Base-by-base conservation (phyloP, 148 eudicot genomes). In the Drosera capensis region DNA sequence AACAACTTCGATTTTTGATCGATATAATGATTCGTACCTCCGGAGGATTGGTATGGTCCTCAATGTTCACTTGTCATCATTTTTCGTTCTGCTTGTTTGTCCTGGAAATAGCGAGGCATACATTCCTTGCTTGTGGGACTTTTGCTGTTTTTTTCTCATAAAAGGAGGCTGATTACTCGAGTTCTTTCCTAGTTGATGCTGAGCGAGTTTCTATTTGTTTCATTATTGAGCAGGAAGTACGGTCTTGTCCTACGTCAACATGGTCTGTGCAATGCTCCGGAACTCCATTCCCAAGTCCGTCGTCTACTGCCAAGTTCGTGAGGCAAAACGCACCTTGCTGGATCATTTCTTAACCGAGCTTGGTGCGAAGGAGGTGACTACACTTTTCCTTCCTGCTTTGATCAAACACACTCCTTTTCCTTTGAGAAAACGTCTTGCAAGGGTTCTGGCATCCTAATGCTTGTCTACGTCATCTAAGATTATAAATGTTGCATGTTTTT, bases 301-400 rank as follows among this genome's bases (percentile, higher is more conserved):
- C 9, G 99, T 90, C 23, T 84, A 90, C 56, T 84, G 99, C 54
- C 99, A 90, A 78, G 99, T 90, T 31, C 95, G 99, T 37, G 99
- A 90, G 68, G 93, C 99, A 28, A 90, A 90, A 54, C 85, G 93
- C 48, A 69, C 85, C 71, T 69, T 90, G 48, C 99, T 90, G 8
- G 95, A 90, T 49, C 74, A 69, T 70, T 90, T 90, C 78, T 80
- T 84, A 54, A 63, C 95, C 0, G 93, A 80, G n/a, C 60, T 90
- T 55, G 99, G 95, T 50, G 66, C 63, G 38, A 90, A 80, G 64
- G 99, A 90, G 95, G 95, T 90, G 50, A 52, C 39, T 14, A n/a
- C 46, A 22, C 17, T 15, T 25, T 35, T 25, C 22, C n/a, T 31
- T 48, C 18, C 39, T 40, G 20, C 15, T 5, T 23, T 37, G 1